These are phyloP conservation scores for Cyclostephanos invisitatus DNA, from an alignment of 108 stramenopile genomes.

Conservation along the genomic window DNA sequence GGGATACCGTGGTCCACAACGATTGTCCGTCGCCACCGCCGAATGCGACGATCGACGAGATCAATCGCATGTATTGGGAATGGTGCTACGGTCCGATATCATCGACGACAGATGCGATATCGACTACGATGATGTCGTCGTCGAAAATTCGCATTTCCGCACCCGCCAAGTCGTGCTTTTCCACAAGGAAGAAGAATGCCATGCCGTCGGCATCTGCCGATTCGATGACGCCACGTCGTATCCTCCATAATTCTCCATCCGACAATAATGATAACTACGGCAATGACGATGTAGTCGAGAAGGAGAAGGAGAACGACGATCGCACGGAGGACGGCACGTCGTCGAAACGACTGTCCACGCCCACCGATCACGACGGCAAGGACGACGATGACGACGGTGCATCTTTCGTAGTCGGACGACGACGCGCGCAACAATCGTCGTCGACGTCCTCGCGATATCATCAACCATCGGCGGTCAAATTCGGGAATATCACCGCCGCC, in stretches of 20 bases:
- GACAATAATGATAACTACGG: not conserved
- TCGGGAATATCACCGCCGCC: slow-evolving; percentile 42
- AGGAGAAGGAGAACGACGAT: slow-evolving; percentile 1
- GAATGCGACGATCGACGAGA: slow-evolving; percentile 38
- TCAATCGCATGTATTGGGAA: slow-evolving; percentile 51
- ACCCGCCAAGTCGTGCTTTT: slow-evolving; percentile 45
- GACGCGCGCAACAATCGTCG: no score
- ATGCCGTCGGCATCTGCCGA: not conserved
- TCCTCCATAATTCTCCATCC: slow-evolving; percentile 22
- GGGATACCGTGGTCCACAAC: slow-evolving; percentile 30
- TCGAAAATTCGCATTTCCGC: slow-evolving; percentile 9
- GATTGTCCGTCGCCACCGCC: slow-evolving; percentile 29
- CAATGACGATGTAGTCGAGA: not conserved
- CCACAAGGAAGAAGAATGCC: slow-evolving; percentile 49
- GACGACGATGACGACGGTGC: not conserved
- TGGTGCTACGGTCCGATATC: slow-evolving; percentile 40
- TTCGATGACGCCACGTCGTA: slow-evolving; percentile 43
- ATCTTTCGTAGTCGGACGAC: no score
- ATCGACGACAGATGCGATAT: not conserved
- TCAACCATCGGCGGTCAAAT: slow-evolving; percentile 40
- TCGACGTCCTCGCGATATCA: not conserved
- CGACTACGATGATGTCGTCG: not conserved
- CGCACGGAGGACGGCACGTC: slow-evolving; percentile 15
- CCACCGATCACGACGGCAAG: not conserved
- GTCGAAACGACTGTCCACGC: not conserved